phyloP scores from a whole-genome alignment of 2,329 filamentous ascomycete species.

The Cercospora sp. region DNA sequence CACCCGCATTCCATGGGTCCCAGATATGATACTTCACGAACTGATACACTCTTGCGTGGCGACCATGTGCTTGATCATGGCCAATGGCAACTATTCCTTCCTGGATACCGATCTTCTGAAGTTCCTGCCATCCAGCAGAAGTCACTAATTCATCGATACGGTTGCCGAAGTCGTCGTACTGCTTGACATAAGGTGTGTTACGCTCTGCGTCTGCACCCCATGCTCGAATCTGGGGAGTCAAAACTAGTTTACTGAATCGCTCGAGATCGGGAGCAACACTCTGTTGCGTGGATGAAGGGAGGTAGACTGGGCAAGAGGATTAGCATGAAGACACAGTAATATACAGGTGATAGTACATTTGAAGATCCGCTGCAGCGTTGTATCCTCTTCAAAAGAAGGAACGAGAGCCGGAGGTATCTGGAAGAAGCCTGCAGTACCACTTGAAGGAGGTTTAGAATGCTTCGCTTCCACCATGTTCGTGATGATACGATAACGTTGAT shows the following conservation, averaged over 20 bases:
- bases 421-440: conserved; percentile 2
- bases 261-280: background rate
- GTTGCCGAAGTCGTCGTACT: conserved; percentile 47
- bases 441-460: background rate
- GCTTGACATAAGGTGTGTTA: conserved; percentile 62
- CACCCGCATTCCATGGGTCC: conserved; percentile 19
- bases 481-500: background rate
- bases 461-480: background rate
- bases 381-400: conserved; percentile 3
- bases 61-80: conserved; percentile 55
- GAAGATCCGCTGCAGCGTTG: background rate
- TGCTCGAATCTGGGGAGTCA: background rate
- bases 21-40: conserved; percentile 25
- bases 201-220: conserved; percentile 62
- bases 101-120: conserved; percentile 60
- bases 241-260: conserved; percentile 1
- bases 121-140: conserved; percentile 64
- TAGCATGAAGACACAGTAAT: background rate
- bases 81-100: conserved; percentile 62
- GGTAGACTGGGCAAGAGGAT: background rate
- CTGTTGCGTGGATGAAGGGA: background rate
- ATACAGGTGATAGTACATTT: background rate
- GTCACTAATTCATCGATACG: conserved; percentile 60
- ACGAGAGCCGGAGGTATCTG: background rate
- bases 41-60: conserved; percentile 19